Evolutionary conservation across 148 eudicot genomes (phyloP).

Genomic region (Suaeda aralocaspica): DNA sequence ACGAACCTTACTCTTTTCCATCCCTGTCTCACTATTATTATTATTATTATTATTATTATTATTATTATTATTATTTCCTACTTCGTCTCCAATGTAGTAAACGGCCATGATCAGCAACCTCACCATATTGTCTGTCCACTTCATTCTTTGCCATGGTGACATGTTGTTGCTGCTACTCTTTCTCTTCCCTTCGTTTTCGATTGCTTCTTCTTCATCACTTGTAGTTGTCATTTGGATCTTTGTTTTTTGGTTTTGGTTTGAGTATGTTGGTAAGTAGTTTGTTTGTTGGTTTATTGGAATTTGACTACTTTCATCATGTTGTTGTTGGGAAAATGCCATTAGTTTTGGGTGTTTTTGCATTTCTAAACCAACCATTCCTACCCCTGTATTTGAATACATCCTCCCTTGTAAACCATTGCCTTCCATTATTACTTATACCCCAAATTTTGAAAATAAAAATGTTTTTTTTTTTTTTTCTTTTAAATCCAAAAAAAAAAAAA

Average conservation of each 20-base stretch:
- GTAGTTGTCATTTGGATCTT: conserved; percentile 35
- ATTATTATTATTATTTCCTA: conserved; percentile 45
- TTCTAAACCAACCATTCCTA: conserved; percentile 55
- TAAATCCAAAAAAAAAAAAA: not conserved
- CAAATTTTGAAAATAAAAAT: not conserved
- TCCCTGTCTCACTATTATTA: conserved; percentile 25
- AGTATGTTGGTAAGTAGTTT: conserved; percentile 21
- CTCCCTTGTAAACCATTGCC: conserved; percentile 38
- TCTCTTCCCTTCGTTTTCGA: conserved; percentile 46
- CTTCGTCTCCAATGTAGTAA: conserved; percentile 78
- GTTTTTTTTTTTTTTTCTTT: not conserved
- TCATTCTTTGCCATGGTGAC: conserved; percentile 96
- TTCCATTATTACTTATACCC: conserved; percentile 33
- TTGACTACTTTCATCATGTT: conserved; percentile 34
- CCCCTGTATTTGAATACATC: conserved; percentile 42
- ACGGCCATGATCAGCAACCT: conserved; percentile 79
- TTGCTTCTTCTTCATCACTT: conserved; percentile 66
- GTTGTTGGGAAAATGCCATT: conserved; percentile 31
- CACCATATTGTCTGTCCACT: conserved; percentile 94
- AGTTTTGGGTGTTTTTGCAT: conserved; percentile 38
- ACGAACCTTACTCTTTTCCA: conserved; percentile 47
- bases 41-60: too few relatives aligned
- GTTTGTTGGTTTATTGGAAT: conserved; percentile 39
- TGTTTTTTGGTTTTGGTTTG: conserved; percentile 14
- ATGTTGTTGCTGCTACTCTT: conserved; percentile 19